Base-by-base conservation (phyloP, 2,329 filamentous ascomycete species). In the Gnomoniopsis smithogilvyi region DNA sequence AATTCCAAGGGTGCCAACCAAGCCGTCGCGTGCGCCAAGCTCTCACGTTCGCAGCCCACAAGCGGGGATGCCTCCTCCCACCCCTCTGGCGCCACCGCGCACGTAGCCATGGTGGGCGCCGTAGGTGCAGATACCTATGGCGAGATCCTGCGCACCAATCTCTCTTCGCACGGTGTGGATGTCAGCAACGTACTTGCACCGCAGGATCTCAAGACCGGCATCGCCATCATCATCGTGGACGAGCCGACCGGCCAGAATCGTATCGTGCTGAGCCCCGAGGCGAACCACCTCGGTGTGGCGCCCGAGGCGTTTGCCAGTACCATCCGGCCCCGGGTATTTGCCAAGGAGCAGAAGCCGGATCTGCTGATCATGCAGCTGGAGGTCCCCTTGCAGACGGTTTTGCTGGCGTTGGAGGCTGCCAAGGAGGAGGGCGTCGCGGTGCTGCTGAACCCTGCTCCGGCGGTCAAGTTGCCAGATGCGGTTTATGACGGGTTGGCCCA, bases 391-490 rank as follows among this genome's bases (percentile, higher is more conserved):
- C 73, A 79, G 1, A 89, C 87, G 0, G 84, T 90, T 15, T 71
- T 91, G 52, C 80, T 81, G 38, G 84, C 87, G 51, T 72, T 92
- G 33, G 68, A 68, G 51, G 76, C 79, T 14, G 82, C 82, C 10
- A 75, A 79, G 26, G 66, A 67, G 33, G 73, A 74, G 30, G 71
- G 73, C 1, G 78, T 90, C 1, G 78, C 82, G 38, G 88, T 94
- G 2, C 81, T 97, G 52, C 81, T 96, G 64, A 98, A 97, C 72
- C 92, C 93, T 17, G 93, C 93, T 3, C 89, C 90, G 4, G 92
- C 92, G 3, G 81, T 87, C 48, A 73, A 76, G 10, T 74, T 96
- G 3, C 92, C 91, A 1, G 78, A 78, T 0, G 79, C 84, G 30
- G 86, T 85, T 10, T 95, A 90, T 69, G 66, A 71, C 7, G 84